These are phyloP conservation scores for Sugiyamaella americana DNA, from an alignment of 805 yeast genomes.

Conservation along the genomic window DNA sequence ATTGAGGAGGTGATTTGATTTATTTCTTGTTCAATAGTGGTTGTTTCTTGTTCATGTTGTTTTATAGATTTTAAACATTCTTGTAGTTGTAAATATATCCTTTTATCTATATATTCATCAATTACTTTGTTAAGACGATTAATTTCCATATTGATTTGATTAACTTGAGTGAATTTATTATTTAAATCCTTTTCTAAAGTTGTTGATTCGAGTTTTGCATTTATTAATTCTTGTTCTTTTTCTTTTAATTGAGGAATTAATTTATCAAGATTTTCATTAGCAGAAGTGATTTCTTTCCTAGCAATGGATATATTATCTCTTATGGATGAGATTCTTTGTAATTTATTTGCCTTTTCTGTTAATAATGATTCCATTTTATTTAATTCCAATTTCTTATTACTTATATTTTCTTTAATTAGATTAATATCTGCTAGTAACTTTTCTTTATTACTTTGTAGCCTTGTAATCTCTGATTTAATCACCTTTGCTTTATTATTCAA, in stretches of 20 bases:
- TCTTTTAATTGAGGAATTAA: conserved; percentile 10
- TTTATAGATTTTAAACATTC: conserved; percentile 26
- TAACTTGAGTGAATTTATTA: conserved; percentile 1
- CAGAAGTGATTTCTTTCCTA: conserved; percentile 10
- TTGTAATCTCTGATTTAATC: conserved; percentile 34
- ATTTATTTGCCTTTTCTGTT: conserved; percentile 37
- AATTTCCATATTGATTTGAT: conserved; percentile 9
- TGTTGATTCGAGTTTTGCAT: conserved; percentile 12
- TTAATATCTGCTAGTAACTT: conserved; percentile 38
- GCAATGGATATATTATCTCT: conserved; percentile 5
- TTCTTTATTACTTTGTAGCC: conserved; percentile 41
- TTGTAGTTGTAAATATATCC: conserved; percentile 10
- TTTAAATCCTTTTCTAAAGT: conserved; percentile 10
- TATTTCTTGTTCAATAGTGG: conserved; percentile 23
- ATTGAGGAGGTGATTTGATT: conserved; percentile 18
- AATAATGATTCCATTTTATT: conserved; percentile 48
- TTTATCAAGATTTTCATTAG: conserved; percentile 6
- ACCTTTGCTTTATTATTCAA: conserved; percentile 37
- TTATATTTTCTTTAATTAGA: conserved; percentile 43
- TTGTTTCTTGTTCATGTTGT: conserved; percentile 19
- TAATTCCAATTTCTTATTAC: conserved; percentile 48
- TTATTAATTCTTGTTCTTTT: conserved; percentile 7
- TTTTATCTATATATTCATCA: conserved; percentile 12
- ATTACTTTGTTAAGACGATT: conserved; percentile 7
- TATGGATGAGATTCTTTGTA: conserved; percentile 15